phyloP scores from a whole-genome alignment of 1,284 basidiomycete species.

The Marasmius fiardii region DNA sequence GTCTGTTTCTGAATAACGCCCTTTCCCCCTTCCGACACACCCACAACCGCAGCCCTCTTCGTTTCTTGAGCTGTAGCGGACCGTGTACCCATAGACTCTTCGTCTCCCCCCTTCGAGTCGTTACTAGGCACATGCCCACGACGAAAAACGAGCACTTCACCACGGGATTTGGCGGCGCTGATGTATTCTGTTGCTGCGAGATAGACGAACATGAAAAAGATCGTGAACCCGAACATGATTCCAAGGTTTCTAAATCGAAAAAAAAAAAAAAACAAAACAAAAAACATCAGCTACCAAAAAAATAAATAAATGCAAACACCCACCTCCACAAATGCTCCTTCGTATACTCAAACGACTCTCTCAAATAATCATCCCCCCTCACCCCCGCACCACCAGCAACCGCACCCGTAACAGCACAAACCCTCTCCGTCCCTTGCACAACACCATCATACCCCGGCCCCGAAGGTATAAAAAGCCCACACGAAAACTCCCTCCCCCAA shows the following conservation, averaged over 20 bases:
- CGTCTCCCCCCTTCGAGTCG: slow-evolving; percentile 11
- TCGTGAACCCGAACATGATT: slow-evolving; percentile 34
- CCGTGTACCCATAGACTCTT: slow-evolving; percentile 15
- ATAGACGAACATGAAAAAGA: slow-evolving; percentile 28
- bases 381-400: slow-evolving; percentile 31
- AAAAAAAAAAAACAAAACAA: slow-evolving; percentile 9
- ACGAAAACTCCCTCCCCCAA: slow-evolving; percentile 25
- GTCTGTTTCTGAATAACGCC: slow-evolving; percentile 8
- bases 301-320: not conserved
- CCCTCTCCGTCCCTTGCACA: slow-evolving; percentile 21
- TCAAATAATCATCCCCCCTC: slow-evolving; percentile 35
- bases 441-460: slow-evolving; percentile 26
- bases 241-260: slow-evolving; percentile 29
- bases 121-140: slow-evolving; percentile 31
- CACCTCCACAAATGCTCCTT: slow-evolving; percentile 35
- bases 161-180: slow-evolving; percentile 30
- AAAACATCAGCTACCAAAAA: not conserved
- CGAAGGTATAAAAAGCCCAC: slow-evolving; percentile 29
- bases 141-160: slow-evolving; percentile 44
- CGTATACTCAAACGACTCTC: slow-evolving; percentile 35
- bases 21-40: not conserved
- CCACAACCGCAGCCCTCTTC: not conserved
- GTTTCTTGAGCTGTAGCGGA: not conserved
- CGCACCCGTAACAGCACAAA: slow-evolving; percentile 38
- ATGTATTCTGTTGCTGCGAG: slow-evolving; percentile 40